Conservation (phyloP, 768 basidiomycete genomes). For the Chalciporus sphaerocephalus region DNA sequence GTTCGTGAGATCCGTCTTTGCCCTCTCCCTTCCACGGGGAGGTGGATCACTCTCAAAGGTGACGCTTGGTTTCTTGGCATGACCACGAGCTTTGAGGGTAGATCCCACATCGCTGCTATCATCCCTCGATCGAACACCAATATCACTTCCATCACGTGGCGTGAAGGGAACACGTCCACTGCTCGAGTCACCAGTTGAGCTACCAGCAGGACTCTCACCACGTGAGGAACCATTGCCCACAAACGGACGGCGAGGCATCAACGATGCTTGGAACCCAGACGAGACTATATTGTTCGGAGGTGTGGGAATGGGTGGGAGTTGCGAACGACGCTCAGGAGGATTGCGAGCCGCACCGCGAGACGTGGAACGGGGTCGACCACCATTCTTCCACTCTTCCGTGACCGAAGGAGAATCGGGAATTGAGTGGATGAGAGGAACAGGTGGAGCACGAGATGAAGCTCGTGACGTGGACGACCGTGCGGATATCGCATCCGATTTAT, state of each 20-base stretch:
- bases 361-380: conserved; percentile 10
- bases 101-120: conserved; percentile 22
- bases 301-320: conserved; percentile 7
- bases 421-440: conserved; percentile 29
- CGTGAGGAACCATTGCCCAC: conserved; percentile 34
- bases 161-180: conserved; percentile 72
- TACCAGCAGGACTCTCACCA: conserved; percentile 66
- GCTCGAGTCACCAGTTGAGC: conserved; percentile 83
- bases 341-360: conserved; percentile 10
- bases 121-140: conserved; percentile 25
- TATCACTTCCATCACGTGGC: conserved; percentile 74
- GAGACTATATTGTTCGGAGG: conserved; percentile 22
- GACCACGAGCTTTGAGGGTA: conserved; percentile 30
- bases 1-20: conserved; percentile 29
- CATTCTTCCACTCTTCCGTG: conserved; percentile 17
- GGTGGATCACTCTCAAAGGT: conserved; percentile 57
- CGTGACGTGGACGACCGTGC: conserved; percentile 21
- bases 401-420: conserved; percentile 33
- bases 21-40: conserved; percentile 29
- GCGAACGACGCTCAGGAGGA: conserved; percentile 11
- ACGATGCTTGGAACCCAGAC: conserved; percentile 20
- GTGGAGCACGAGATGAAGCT: conserved; percentile 23
- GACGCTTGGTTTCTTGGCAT: conserved; percentile 58
- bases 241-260: conserved; percentile 53
- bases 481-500: conserved; percentile 29